phyloP scores from a whole-genome alignment of 192 early-diverging fungal species.

The Coemansia sp. region DNA sequence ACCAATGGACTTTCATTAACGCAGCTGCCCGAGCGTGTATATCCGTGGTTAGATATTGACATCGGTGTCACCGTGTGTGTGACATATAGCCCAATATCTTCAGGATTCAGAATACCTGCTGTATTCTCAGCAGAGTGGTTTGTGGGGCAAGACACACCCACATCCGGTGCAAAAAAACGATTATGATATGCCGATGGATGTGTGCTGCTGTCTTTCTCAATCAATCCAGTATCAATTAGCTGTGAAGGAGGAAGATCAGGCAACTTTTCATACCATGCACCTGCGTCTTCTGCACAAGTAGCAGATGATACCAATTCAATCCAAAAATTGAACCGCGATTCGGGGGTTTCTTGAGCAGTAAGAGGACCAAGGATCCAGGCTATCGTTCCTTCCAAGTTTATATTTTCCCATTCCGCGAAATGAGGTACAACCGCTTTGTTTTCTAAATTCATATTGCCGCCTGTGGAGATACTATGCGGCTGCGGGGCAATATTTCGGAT shows the following conservation, averaged over 20 bases:
- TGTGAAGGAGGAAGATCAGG: constrained; percentile 28
- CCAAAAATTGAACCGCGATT: constrained; percentile 42
- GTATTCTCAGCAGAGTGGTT: not conserved
- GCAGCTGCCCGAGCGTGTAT: not conserved
- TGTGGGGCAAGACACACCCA: not conserved
- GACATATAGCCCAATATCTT: not conserved
- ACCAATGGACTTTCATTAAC: not conserved
- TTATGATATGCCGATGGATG: not conserved
- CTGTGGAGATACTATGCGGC: not conserved
- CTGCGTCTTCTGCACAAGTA: not conserved
- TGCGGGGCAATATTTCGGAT: constrained; percentile 1
- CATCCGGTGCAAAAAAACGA: not conserved
- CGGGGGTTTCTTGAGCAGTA: constrained; percentile 29
- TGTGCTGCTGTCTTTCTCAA: not conserved
- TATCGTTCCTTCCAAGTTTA: constrained; percentile 27
- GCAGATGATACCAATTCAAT: constrained; percentile 25
- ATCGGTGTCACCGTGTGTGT: not conserved
- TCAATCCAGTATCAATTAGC: not conserved
- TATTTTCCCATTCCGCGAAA: not conserved
- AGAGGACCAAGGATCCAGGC: constrained; percentile 28
- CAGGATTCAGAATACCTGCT: not conserved
- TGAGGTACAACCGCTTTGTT: not conserved
- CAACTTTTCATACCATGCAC: constrained; percentile 27
- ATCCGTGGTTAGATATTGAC: not conserved
- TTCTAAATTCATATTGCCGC: not conserved